Conservation (phyloP, 306 rosid genomes). For the Canavalia ensiformis region DNA sequence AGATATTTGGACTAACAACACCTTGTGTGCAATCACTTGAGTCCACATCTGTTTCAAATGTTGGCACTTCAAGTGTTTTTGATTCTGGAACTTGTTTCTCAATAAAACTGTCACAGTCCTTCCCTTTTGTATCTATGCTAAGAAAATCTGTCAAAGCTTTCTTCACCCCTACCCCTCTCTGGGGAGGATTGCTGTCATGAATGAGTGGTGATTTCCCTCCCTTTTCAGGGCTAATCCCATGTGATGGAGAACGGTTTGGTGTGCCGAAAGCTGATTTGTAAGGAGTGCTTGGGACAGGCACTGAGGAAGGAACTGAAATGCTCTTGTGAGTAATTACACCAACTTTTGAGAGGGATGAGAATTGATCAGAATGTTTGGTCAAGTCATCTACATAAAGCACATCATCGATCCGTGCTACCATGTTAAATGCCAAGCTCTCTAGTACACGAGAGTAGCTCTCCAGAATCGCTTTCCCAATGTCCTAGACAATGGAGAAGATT, state of each 20-base stretch:
- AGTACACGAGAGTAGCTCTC: slow-evolving; percentile 95
- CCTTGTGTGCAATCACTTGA: slow-evolving; percentile 49
- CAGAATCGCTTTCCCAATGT: slow-evolving; percentile 88
- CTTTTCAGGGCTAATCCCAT: slow-evolving; percentile 57
- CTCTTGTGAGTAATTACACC: slow-evolving; percentile 76
- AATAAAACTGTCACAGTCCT: slow-evolving; percentile 41
- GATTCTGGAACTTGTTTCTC: slow-evolving; percentile 52
- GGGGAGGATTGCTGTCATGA: slow-evolving; percentile 55
- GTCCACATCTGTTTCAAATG: slow-evolving; percentile 54
- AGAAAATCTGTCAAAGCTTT: slow-evolving; percentile 87
- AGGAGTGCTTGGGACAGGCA: slow-evolving; percentile 75
- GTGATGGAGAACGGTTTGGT: slow-evolving; percentile 79
- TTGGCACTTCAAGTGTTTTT: slow-evolving; percentile 44
- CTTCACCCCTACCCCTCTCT: slow-evolving; percentile 69
- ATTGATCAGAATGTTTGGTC: slow-evolving; percentile 72
- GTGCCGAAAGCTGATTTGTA: slow-evolving; percentile 75
- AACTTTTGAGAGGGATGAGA: slow-evolving; percentile 68
- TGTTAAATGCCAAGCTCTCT: slow-evolving; percentile 90
- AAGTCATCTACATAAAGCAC: slow-evolving; percentile 87
- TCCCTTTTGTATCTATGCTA: slow-evolving; percentile 64
- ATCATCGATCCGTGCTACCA: slow-evolving; percentile 90
- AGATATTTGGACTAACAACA: slow-evolving; percentile 44
- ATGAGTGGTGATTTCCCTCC: slow-evolving; percentile 68
- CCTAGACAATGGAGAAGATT: slow-evolving; percentile 60
- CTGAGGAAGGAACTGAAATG: slow-evolving; percentile 62